A percentile compares a stretch with the other conserved stretches of the same genome.
Evolutionary conservation across 2,329 filamentous ascomycete species (phyloP).

Genomic region (Beauveria bassiana): DNA sequence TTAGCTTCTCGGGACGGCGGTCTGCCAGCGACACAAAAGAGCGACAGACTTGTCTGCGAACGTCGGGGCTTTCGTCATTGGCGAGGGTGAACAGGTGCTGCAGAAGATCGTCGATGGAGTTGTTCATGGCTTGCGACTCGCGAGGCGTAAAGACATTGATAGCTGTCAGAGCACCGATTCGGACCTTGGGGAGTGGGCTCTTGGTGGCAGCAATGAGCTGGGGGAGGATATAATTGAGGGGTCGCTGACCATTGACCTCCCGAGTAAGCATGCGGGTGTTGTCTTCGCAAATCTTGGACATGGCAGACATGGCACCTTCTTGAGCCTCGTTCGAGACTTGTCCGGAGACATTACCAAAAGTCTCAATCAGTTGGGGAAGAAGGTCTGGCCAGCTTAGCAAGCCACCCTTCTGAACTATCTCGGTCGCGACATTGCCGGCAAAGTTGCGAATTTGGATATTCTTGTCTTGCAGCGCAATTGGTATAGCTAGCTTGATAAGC

Average conservation of each 20-base stretch:
- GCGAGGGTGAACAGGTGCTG: constrained; percentile 77
- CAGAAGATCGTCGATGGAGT: constrained; percentile 73
- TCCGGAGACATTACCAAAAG: constrained; percentile 66
- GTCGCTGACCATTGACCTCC: constrained; percentile 81
- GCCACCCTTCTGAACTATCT: constrained; percentile 77
- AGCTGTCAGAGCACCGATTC: constrained; percentile 69
- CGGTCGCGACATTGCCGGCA: constrained; percentile 88
- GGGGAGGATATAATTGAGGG: constrained; percentile 80
- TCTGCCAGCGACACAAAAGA: constrained; percentile 90
- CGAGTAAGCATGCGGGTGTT: constrained; percentile 79
- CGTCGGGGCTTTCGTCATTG: constrained; percentile 67
- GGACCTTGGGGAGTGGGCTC: constrained; percentile 67
- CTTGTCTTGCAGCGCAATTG: constrained; percentile 73
- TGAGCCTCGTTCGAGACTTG: constrained; percentile 65
- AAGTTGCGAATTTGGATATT: constrained; percentile 78
- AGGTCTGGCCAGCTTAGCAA: constrained; percentile 88
- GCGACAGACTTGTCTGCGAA: constrained; percentile 86
- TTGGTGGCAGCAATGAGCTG: constrained; percentile 83
- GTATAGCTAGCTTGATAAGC: constrained; percentile 72
- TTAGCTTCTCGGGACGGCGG: constrained; percentile 79
- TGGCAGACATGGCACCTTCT: constrained; percentile 87
- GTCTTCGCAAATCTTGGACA: constrained; percentile 95
- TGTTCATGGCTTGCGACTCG: constrained; percentile 73
- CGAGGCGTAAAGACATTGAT: constrained; percentile 90
- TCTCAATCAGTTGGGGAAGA: constrained; percentile 69